Evolutionary conservation across 345 rosid genomes (phyloP).

Genomic region (Pistacia atlantica): DNA sequence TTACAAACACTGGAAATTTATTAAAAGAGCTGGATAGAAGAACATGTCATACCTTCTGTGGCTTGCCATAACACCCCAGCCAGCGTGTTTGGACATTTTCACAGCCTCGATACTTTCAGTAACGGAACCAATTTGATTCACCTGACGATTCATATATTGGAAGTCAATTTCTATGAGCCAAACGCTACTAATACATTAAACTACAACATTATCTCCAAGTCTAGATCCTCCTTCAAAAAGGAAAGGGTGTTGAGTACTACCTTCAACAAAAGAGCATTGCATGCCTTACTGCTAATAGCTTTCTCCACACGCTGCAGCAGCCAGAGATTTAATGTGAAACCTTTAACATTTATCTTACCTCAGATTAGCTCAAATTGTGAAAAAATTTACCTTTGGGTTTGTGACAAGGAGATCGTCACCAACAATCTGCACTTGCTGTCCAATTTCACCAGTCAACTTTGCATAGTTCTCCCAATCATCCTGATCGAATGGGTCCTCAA

Average conservation of each 20-base stretch:
- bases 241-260: slow-evolving; percentile 18
- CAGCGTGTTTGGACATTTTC: slow-evolving; percentile 52
- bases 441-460: slow-evolving; percentile 60
- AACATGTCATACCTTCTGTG: slow-evolving; percentile 37
- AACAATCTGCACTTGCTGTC: slow-evolving; percentile 61
- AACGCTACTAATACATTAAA: neutral
- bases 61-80: slow-evolving; percentile 66
- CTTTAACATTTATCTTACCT: neutral
- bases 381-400: slow-evolving; percentile 55
- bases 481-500: slow-evolving; percentile 79
- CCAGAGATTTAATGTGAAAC: neutral
- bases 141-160: slow-evolving; percentile 28
- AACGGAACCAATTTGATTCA: slow-evolving; percentile 59
- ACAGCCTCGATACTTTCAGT: slow-evolving; percentile 62
- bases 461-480: slow-evolving; percentile 70
- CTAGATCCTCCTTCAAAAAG: neutral
- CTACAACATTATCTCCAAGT: neutral
- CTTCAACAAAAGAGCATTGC: slow-evolving; percentile 65
- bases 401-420: slow-evolving; percentile 80
- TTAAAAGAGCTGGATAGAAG: neutral
- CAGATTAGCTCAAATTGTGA: neutral
- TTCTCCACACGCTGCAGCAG: slow-evolving; percentile 56
- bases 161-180: neutral
- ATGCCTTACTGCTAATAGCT: slow-evolving; percentile 48
- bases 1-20: neutral